A percentile compares a stretch with the other conserved stretches of the same genome.
phyloP scores from a whole-genome alignment of 176 grass and related monocot genomes.

The Triticum turgidum region DNA sequence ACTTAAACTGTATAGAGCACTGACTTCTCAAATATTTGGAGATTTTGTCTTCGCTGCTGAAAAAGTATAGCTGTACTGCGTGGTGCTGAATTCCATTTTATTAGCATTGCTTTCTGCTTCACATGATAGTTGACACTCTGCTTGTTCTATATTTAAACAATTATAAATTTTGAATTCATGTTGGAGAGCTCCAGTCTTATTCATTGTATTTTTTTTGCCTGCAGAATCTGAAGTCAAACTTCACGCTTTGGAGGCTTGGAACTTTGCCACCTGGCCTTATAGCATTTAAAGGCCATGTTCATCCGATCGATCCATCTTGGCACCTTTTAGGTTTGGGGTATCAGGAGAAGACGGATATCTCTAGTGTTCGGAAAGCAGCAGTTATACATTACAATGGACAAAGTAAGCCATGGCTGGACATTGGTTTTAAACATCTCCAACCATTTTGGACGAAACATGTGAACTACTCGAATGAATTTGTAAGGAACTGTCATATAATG shows the following conservation, averaged over 20 bases:
- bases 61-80: conserved; percentile 6
- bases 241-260: conserved; percentile 95
- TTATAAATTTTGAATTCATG: conserved; percentile 20
- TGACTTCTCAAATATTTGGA: neutral
- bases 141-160: neutral
- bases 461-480: conserved; percentile 89
- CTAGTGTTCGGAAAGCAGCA: conserved; percentile 66
- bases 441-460: conserved; percentile 96
- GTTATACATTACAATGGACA: conserved; percentile 97
- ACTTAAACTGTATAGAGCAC: neutral
- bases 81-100: conserved; percentile 1
- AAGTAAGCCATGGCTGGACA: conserved; percentile 95
- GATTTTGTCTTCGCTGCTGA: conserved; percentile 12
- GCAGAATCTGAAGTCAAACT: conserved; percentile 95
- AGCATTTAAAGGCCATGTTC: conserved; percentile 90
- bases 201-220: conserved; percentile 14
- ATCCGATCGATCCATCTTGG: conserved; percentile 84
- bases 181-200: neutral
- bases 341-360: conserved; percentile 89
- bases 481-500: conserved; percentile 94
- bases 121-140: neutral
- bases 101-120: conserved; percentile 5
- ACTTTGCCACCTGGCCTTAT: conserved; percentile 93
- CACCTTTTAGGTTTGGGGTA: conserved; percentile 94
- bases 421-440: conserved; percentile 80